Evolutionary conservation across 495 filamentous ascomycete species (phyloP).

Genomic region (Choiromyces venosus): DNA sequence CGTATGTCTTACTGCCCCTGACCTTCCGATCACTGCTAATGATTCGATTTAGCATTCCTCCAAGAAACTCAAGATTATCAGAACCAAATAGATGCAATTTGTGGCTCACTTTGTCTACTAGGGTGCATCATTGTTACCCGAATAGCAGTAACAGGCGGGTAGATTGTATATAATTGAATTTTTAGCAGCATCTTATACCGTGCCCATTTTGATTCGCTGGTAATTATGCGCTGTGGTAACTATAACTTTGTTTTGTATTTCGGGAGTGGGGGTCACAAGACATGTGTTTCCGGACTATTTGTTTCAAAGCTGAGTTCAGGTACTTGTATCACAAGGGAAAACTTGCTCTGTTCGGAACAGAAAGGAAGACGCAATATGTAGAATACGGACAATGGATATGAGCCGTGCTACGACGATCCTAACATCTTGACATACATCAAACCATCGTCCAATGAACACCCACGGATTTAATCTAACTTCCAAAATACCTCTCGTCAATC

Average conservation of each 20-base stretch:
- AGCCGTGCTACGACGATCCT: neutral
- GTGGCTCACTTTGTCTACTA: neutral
- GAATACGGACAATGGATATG: neutral
- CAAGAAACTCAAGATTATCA: constrained; percentile 82
- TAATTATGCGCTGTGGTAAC: neutral
- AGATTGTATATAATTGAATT: constrained; percentile 25
- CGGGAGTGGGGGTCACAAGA: neutral
- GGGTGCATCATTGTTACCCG: neutral
- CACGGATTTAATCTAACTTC: constrained; percentile 25
- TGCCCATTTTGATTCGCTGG: neutral
- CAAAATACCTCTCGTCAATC: constrained; percentile 56
- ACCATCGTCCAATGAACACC: neutral
- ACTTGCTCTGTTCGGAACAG: neutral
- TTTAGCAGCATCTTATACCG: neutral
- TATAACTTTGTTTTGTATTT: neutral
- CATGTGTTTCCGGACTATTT: neutral
- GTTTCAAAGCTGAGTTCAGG: neutral
- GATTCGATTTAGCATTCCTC: constrained; percentile 52
- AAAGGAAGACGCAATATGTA: neutral
- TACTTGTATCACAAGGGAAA: neutral
- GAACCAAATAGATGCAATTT: constrained; percentile 66
- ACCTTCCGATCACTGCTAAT: neutral
- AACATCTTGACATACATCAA: neutral
- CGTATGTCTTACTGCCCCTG: constrained; percentile 15
- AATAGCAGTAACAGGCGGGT: neutral